phyloP scores from a whole-genome alignment of 2,329 filamentous ascomycete species.

The Hansfordia pulvinata region DNA sequence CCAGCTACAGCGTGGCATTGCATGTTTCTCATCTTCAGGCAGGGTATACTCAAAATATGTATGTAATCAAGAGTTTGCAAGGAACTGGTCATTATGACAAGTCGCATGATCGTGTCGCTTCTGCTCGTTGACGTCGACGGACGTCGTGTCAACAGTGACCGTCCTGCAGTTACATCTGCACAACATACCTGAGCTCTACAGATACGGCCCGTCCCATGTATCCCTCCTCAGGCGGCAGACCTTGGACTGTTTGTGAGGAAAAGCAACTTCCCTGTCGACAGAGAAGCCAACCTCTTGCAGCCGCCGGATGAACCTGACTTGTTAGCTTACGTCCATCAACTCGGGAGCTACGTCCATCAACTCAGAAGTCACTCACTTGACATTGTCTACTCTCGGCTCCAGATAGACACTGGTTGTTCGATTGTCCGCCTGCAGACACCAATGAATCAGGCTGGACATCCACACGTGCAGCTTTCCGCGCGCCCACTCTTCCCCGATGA shows the following conservation, averaged over 20 bases:
- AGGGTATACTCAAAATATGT: too few species aligned
- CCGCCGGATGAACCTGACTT: slow-evolving; percentile 50
- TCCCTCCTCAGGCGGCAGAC: slow-evolving; percentile 71
- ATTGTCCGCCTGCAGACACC: slow-evolving; percentile 62
- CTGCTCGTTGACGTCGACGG: too few species aligned
- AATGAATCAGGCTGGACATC: slow-evolving; percentile 80
- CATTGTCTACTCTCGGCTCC: slow-evolving; percentile 85
- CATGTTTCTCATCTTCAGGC: too few species aligned
- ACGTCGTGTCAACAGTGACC: too few species aligned
- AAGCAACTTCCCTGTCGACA: slow-evolving; percentile 73
- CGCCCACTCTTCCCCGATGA: slow-evolving; percentile 88
- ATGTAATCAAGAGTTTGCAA: too few species aligned
- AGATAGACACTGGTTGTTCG: slow-evolving; percentile 73
- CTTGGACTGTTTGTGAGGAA: slow-evolving; percentile 88
- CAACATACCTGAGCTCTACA: slow-evolving; percentile 16
- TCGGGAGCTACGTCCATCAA: neutral
- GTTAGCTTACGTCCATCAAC: slow-evolving; percentile 3
- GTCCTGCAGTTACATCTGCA: neutral
- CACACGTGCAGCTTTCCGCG: slow-evolving; percentile 70
- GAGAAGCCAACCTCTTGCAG: slow-evolving; percentile 66
- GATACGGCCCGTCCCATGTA: slow-evolving; percentile 58
- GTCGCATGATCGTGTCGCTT: too few species aligned
- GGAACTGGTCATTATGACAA: too few species aligned
- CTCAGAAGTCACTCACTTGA: slow-evolving; percentile 50
- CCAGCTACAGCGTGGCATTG: too few species aligned